Percentiles rank a stretch among this genome's conserved stretches.
Evolutionary conservation across 2,329 filamentous ascomycete genomes (phyloP).

Genomic region (Zasmidium citrigriseum): DNA sequence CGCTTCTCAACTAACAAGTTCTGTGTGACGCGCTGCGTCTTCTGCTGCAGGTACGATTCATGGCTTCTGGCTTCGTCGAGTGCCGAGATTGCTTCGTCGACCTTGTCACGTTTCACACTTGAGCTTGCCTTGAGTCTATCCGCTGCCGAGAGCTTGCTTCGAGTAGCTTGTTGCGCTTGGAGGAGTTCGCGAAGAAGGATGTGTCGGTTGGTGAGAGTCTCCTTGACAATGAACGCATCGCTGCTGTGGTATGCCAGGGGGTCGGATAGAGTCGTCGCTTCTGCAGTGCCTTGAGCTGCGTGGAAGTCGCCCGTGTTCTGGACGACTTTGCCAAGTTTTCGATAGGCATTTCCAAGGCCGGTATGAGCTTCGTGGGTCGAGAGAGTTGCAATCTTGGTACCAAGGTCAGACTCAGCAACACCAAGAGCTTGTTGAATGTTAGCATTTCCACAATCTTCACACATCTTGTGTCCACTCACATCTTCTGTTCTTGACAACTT

Average conservation of each 20-base stretch:
- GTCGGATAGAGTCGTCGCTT: constrained; percentile 92
- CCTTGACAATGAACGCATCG: constrained; percentile 97
- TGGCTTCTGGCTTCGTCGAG: constrained; percentile 83
- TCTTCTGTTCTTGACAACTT: constrained; percentile 86
- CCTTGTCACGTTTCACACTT: constrained; percentile 88
- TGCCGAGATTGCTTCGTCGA: constrained; percentile 91
- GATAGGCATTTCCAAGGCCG: constrained; percentile 85
- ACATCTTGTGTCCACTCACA: constrained; percentile 55
- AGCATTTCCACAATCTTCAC: constrained; percentile 27
- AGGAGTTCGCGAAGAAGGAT: constrained; percentile 91
- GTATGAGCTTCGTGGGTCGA: constrained; percentile 86
- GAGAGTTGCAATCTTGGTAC: constrained; percentile 84
- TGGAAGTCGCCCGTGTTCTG: constrained; percentile 95
- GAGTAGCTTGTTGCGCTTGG: constrained; percentile 83
- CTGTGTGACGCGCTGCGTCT: constrained; percentile 83
- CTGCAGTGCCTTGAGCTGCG: constrained; percentile 91
- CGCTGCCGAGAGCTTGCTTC: constrained; percentile 79
- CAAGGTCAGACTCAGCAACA: constrained; percentile 88
- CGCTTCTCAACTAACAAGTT: constrained; percentile 88
- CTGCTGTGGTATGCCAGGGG: constrained; percentile 92
- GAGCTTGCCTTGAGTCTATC: constrained; percentile 85
- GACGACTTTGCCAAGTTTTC: constrained; percentile 90
- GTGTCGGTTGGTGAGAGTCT: constrained; percentile 95
- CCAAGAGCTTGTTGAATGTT: constrained; percentile 69
- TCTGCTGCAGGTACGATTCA: constrained; percentile 79